A percentile compares a stretch with the other conserved stretches of the same genome.
phyloP scores from a whole-genome alignment of 257 asterid species.

The Gentiana straminea region DNA sequence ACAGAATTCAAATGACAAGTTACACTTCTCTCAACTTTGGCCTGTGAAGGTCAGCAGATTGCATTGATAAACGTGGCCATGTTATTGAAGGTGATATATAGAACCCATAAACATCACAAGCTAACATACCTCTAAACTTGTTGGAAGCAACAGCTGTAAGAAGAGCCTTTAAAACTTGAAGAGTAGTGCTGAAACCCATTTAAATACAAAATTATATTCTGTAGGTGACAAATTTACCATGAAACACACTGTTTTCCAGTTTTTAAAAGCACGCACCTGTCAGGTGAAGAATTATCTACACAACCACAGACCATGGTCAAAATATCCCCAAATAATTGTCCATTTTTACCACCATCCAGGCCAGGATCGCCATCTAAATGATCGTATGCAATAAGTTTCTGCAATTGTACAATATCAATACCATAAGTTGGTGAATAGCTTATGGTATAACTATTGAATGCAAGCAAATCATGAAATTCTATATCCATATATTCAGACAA shows the following conservation, averaged over 20 bases:
- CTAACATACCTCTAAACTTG: conserved; percentile 72
- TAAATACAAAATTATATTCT: conserved; percentile 15
- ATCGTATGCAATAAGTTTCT: conserved; percentile 97
- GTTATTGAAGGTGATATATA: neutral
- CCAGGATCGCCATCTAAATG: conserved; percentile 99
- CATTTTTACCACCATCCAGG: conserved; percentile 74
- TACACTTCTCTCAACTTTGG: too few species aligned
- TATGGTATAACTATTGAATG: too few species aligned
- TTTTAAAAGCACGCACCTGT: conserved; percentile 46
- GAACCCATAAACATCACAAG: conserved; percentile 1
- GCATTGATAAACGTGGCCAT: too few species aligned
- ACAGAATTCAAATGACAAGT: too few species aligned
- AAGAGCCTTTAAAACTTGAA: conserved; percentile 95
- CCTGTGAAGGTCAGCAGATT: too few species aligned
- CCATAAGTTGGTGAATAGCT: neutral
- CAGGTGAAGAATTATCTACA: conserved; percentile 95
- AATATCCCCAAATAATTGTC: conserved; percentile 60
- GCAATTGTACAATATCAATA: conserved; percentile 13
- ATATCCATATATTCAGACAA: too few species aligned
- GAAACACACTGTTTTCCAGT: conserved; percentile 9
- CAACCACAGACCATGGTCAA: conserved; percentile 77
- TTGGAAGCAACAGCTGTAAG: conserved; percentile 91
- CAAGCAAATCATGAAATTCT: too few species aligned
- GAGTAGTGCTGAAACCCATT: conserved; percentile 73
- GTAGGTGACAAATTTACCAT: conserved; percentile 10